These are phyloP conservation scores for Purpureocillium lavendulum DNA, from an alignment of 2,329 filamentous ascomycete genomes.

Conservation along the genomic window DNA sequence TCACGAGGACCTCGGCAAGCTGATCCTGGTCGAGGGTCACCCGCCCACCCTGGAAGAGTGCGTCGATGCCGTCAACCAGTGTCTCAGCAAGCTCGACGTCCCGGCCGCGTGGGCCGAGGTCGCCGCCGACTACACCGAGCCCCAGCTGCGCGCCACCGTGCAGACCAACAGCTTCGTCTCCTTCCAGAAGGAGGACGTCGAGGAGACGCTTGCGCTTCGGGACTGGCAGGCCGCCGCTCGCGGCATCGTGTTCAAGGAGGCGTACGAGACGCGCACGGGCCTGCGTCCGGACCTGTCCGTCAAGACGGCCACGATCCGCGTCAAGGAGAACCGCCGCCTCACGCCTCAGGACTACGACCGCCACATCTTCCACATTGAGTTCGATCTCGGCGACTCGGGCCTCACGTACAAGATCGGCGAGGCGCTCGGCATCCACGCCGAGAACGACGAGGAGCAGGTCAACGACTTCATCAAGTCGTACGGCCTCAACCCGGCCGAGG, in stretches of 20 bases:
- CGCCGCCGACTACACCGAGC: conserved; percentile 41
- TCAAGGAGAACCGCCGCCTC: conserved; percentile 91
- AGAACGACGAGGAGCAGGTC: conserved; percentile 78
- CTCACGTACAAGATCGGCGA: conserved; percentile 96
- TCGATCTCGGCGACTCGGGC: conserved; percentile 84
- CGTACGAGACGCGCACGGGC: conserved; percentile 63
- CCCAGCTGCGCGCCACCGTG: conserved; percentile 53
- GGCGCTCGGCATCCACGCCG: conserved; percentile 89
- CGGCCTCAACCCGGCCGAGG: conserved; percentile 68
- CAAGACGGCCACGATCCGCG: conserved; percentile 79
- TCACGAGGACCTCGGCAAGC: conserved; percentile 54
- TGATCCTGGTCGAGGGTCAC: conserved; percentile 51
- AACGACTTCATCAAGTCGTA: conserved; percentile 85
- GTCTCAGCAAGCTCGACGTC: conserved; percentile 65
- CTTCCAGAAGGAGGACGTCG: conserved; percentile 68
- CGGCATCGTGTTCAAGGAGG: conserved; percentile 88
- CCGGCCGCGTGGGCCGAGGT: conserved; percentile 73
- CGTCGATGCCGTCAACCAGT: conserved; percentile 59
- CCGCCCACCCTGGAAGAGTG: conserved; percentile 41
- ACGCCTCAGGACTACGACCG: conserved; percentile 86
- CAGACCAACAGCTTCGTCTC: conserved; percentile 73
- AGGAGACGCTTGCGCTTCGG: conserved; percentile 56
- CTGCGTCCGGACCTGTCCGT: conserved; percentile 80
- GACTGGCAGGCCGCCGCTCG: conserved; percentile 82
- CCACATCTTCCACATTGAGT: conserved; percentile 99